A percentile compares a stretch with the other conserved stretches of the same genome.
phyloP scores from a whole-genome alignment of 495 filamentous ascomycete genomes.

The Cercophora newfieldiana region DNA sequence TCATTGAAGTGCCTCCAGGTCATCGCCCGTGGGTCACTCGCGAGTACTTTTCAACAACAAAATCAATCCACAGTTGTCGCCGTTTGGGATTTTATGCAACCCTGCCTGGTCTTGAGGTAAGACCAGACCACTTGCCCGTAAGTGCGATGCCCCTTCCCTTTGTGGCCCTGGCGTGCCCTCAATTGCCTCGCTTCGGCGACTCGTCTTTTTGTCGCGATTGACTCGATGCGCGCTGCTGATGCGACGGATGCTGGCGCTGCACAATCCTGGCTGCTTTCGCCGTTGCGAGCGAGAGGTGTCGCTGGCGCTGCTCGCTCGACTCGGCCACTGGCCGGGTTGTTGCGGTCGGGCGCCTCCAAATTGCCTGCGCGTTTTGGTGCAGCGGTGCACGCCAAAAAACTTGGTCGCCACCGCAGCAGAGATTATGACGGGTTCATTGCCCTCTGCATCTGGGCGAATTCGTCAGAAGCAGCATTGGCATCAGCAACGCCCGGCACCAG shows the following conservation, averaged over 20 bases:
- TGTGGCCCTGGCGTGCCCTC: not conserved
- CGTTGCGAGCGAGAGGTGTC: constrained; percentile 1
- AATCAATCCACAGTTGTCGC: constrained; percentile 28
- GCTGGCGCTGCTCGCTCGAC: constrained; percentile 7
- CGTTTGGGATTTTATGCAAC: constrained; percentile 27
- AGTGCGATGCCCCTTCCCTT: constrained; percentile 22
- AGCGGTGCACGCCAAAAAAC: constrained; percentile 20
- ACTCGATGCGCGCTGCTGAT: constrained; percentile 23
- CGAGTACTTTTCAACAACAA: constrained; percentile 29
- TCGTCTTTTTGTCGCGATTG: constrained; percentile 16
- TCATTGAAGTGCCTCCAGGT: constrained; percentile 28
- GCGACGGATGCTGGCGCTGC: constrained; percentile 3
- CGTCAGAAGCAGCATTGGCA: constrained; percentile 7
- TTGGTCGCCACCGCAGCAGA: constrained; percentile 24
- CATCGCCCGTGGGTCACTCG: constrained; percentile 29
- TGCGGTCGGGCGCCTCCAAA: constrained; percentile 24
- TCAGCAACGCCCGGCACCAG: constrained; percentile 14
- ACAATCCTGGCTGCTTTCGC: constrained; percentile 16
- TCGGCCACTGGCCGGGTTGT: constrained; percentile 10
- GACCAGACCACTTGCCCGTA: constrained; percentile 27
- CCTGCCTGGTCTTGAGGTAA: constrained; percentile 16
- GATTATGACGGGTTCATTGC: constrained; percentile 25
- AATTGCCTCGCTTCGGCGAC: not conserved
- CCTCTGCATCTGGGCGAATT: constrained; percentile 10
- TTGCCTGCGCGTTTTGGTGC: constrained; percentile 23